Base-by-base conservation (phyloP, 2,329 filamentous ascomycete species). In the Falciphora oryzae region DNA sequence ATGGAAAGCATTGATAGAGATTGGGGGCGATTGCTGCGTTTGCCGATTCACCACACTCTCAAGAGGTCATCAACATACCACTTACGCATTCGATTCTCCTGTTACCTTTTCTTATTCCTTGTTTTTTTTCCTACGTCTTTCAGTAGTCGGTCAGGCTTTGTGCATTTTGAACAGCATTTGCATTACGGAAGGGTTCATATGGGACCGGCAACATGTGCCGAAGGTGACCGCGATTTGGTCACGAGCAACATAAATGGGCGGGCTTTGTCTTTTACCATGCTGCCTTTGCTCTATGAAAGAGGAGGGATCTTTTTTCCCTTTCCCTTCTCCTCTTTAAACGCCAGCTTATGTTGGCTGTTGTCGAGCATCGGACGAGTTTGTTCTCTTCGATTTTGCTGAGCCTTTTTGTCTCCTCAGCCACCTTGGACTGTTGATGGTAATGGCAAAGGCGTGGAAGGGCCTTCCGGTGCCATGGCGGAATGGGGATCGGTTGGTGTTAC, bases 1-100 rank as follows among this genome's bases (percentile, higher is more conserved):
- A 66, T 74, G 74, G 66, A 76, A 74, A 67, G 71, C 63, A 69
- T 61, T 14, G n/a, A 60, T 53, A 53, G 53, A 56, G 58, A 60
- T 63, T 56, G 32, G 22, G 44, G 44, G 44, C 22, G 22, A 53
- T 53, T 53, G 44, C 44, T 53, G 22, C 44, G 44, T 53, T 53
- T 53, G 44, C 44, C 3, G 22, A n/a, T 53, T 53, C 44, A 53
- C 44, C 22, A 53, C 22, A 22, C 44, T 4, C 44, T 25, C 44
- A 7, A 53, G 44, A 53, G 44, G 22, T 53, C 31, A 4, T 60
- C 63, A 13, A 38, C 28, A 44, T 22, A 50, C 38, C n/a, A n/a
- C 38, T 50, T 50, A 22, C 44, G 44, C 44, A 22, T 53, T 53
- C 44, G 44, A 25, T 53, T 53, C 44, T 53, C 22, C 7, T 53